Conservation (phyloP, 2,329 filamentous ascomycete species). For the Fusarium oxysporum region DNA sequence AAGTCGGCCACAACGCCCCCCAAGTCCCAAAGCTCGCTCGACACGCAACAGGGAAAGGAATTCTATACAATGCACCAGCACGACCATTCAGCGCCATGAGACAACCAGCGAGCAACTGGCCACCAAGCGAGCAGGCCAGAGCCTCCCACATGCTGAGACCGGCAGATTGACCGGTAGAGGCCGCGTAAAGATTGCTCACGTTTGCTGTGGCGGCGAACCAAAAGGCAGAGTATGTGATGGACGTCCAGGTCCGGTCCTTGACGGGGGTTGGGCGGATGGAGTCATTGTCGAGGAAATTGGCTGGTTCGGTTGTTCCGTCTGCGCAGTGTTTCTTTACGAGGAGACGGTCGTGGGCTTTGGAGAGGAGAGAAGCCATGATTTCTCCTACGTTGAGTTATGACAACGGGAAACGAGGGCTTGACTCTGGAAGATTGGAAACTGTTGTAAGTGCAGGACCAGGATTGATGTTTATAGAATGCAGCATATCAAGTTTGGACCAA, state of each 20-base stretch:
- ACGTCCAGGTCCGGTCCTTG: conserved; percentile 15
- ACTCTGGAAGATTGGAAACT: not conserved
- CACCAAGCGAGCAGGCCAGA: conserved; percentile 3
- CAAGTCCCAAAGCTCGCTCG: conserved; percentile 13
- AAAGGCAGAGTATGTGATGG: conserved; percentile 8
- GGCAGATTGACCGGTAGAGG: conserved; percentile 1
- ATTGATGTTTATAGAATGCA: not conserved
- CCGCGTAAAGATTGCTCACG: not conserved
- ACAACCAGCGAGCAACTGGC: conserved; percentile 6
- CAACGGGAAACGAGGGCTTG: not conserved
- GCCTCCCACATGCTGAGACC: conserved; percentile 10
- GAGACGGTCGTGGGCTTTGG: not conserved
- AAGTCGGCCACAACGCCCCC: conserved; percentile 15
- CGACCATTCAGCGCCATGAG: conserved; percentile 17
- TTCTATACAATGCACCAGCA: conserved; percentile 2
- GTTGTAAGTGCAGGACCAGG: not conserved
- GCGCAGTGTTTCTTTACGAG: not conserved
- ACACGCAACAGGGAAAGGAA: conserved; percentile 10
- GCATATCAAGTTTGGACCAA: not conserved
- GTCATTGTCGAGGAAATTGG: conserved; percentile 19
- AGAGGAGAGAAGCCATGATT: not conserved
- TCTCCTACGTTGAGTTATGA: not conserved
- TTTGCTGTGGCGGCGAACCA: conserved; percentile 9
- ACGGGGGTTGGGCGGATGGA: conserved; percentile 10
- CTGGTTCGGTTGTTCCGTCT: not conserved